These are phyloP conservation scores for Aspergillus bertholletiae DNA, from an alignment of 495 filamentous ascomycete species.

Conservation along the genomic window DNA sequence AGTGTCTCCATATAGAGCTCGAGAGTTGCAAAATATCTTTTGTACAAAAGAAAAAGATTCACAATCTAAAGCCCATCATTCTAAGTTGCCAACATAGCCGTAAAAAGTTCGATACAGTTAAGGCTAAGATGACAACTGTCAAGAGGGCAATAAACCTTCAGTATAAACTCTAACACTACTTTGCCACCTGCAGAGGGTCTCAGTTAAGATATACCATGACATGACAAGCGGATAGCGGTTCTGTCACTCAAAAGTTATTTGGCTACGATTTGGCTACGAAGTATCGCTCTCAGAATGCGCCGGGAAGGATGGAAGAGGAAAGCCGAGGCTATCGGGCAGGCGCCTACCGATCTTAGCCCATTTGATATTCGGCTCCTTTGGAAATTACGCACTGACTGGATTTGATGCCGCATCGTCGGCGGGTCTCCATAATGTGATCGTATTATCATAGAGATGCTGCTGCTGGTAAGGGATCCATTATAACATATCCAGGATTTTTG, in stretches of 20 bases:
- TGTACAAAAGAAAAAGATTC: too few relatives aligned
- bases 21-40: too few relatives aligned
- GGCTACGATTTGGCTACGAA: too few relatives aligned
- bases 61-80: too few relatives aligned
- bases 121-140: neutral
- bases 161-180: too few relatives aligned
- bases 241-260: neutral
- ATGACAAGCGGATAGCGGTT: neutral
- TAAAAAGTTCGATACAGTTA: too few relatives aligned
- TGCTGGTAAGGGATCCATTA: neutral
- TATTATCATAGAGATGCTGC: neutral
- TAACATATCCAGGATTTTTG: too few relatives aligned
- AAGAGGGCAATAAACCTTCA: neutral
- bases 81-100: too few relatives aligned
- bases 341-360: neutral
- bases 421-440: neutral
- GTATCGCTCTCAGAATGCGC: neutral
- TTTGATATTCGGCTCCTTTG: neutral
- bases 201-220: neutral
- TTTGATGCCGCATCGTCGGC: neutral
- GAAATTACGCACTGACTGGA: neutral
- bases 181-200: too few relatives aligned
- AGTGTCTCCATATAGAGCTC: too few relatives aligned
- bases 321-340: constrained; percentile 6
- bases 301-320: constrained; percentile 19